Base-by-base conservation (phyloP, 176 grass and related monocot genomes). In the Aegilops tauschii region DNA sequence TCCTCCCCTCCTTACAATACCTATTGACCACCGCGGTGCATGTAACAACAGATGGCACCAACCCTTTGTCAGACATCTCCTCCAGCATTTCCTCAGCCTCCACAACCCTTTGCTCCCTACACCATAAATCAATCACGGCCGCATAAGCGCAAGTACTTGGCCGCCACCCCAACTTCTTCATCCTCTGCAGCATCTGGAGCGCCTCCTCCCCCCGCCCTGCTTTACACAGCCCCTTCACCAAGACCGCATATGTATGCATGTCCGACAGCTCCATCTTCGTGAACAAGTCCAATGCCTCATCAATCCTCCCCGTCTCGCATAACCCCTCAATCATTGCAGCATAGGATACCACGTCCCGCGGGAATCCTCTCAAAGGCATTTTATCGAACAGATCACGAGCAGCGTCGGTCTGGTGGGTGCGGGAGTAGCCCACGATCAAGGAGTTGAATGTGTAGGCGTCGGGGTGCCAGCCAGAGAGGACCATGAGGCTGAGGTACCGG, bases 221-320 rank as follows among this genome's bases (percentile, higher is more conserved):
- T 54, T 88, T 59, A 91, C 85, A 91, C 68, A 87, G 50, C 68
- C 85, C 85, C 89, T 84, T 91, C 77, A 91, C 85, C 59, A 91
- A 25, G 47, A 73, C 81, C 0, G n/a, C 45, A 7, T 78, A 35
- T 1, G 50, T 50, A 47, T 75, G 86, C 27, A 84, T 2, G 68
- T 91, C 81, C 3, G 76, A 86, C 65, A 50, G 47, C 27, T 76
- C 68, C 76, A 88, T 81, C 77, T 84, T 70, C 74, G 29, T 62
- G 63, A 88, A 88, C 82, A 88, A 77, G 76, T 80, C 69, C 75
- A 88, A 6, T 9, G 90, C 90, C 36, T 88, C 76, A 40, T 85
- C 77, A 37, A 91, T 88, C 68, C 39, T 80, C 16, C 75, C 77
- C 30, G 21, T 9, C 28, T 58, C 63, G 45, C 82, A 91, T 12